Conservation (phyloP, 768 basidiomycete species). For the Trametes elegans region DNA sequence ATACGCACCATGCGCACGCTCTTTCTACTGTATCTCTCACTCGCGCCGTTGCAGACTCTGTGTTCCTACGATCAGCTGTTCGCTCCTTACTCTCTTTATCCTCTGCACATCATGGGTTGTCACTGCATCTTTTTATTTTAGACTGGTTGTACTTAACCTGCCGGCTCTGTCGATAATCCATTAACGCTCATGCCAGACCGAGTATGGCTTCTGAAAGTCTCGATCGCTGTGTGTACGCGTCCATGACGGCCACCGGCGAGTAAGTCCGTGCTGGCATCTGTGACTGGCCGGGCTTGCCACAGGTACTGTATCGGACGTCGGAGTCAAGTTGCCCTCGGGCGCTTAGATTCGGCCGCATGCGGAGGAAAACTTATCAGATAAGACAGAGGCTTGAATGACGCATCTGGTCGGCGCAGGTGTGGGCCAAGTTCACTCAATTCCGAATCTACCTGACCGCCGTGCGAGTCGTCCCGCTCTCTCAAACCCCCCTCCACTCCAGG, state of each 20-base stretch:
- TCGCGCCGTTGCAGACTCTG: constrained; percentile 16
- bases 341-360: neutral
- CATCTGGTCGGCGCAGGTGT: constrained; percentile 11
- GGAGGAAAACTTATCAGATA: constrained; percentile 16
- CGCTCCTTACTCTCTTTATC: constrained; percentile 19
- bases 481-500: neutral
- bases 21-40: constrained; percentile 19
- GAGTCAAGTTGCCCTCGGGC: neutral
- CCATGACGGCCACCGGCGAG: too few species aligned
- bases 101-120: constrained; percentile 18
- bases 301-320: neutral
- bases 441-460: constrained; percentile 6
- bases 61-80: constrained; percentile 16
- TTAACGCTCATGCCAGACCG: constrained; percentile 1
- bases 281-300: neutral
- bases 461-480: constrained; percentile 3
- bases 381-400: constrained; percentile 7
- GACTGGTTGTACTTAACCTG: constrained; percentile 22
- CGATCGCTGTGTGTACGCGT: too few species aligned
- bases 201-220: too few species aligned
- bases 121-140: constrained; percentile 22
- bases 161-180: constrained; percentile 20
- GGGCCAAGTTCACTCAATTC: constrained; percentile 5
- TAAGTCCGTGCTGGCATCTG: too few species aligned
- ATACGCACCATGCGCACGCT: constrained; percentile 17